phyloP scores from a whole-genome alignment of 352 stramenopile species.

The Aphanomyces invadans region DNA sequence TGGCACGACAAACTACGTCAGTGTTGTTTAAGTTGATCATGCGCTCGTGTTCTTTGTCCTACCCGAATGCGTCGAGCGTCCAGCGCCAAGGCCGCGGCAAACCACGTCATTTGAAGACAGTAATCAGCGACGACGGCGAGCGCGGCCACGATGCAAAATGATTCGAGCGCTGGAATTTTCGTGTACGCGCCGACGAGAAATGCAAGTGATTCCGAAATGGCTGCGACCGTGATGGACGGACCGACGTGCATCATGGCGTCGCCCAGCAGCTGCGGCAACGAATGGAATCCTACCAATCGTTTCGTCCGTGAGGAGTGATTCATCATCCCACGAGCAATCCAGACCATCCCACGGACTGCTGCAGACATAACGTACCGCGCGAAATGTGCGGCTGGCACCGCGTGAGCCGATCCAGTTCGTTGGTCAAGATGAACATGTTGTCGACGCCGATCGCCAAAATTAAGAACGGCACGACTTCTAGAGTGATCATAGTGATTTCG shows the following conservation, averaged over 20 bases:
- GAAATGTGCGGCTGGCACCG: constrained; percentile 30
- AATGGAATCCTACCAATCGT: constrained; percentile 34
- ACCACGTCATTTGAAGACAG: constrained; percentile 82
- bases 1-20: no score
- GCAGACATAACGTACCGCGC: neutral
- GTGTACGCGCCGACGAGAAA: constrained; percentile 78
- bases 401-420: constrained; percentile 70
- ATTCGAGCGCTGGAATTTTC: constrained; percentile 77
- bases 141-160: constrained; percentile 82
- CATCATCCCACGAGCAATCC: no score
- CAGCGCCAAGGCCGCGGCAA: constrained; percentile 68
- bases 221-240: constrained; percentile 80
- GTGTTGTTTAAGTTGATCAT: no score
- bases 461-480: constrained; percentile 87
- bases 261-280: constrained; percentile 56
- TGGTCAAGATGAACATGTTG: constrained; percentile 90
- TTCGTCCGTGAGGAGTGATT: no score
- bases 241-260: constrained; percentile 75
- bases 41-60: no score
- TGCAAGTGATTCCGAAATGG: constrained; percentile 69
- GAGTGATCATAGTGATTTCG: constrained; percentile 87
- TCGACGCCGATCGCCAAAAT: constrained; percentile 88
- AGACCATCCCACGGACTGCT: no score
- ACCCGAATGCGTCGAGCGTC: constrained; percentile 42
- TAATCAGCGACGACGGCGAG: constrained; percentile 75